Evolutionary conservation across 805 yeast species (phyloP).

Genomic region (Saccharomycopsis babjevae): DNA sequence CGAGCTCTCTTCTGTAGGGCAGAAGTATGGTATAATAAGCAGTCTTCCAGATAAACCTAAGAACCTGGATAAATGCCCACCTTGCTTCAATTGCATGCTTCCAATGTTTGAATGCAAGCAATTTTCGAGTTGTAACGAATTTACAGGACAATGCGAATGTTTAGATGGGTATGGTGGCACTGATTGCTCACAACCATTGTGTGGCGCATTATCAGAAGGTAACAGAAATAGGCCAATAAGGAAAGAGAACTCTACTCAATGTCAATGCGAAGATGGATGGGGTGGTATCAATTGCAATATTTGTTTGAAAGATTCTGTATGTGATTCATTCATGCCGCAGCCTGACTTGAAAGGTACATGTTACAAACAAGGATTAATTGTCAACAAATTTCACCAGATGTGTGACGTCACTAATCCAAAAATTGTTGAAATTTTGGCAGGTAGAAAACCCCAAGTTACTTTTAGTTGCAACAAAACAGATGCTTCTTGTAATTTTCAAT

Average conservation of each 20-base stretch:
- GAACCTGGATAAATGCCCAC: conserved; percentile 52
- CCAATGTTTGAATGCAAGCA: conserved; percentile 88
- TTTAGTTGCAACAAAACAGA: conserved; percentile 72
- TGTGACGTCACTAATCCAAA: conserved; percentile 90
- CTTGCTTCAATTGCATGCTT: conserved; percentile 90
- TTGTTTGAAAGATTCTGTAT: conserved; percentile 62
- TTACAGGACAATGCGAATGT: conserved; percentile 88
- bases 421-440: conserved; percentile 68
- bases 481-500: conserved; percentile 74
- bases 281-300: conserved; percentile 87
- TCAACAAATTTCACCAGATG: conserved; percentile 75
- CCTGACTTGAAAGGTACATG: conserved; percentile 74
- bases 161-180: conserved; percentile 87
- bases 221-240: conserved; percentile 47
- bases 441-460: conserved; percentile 82
- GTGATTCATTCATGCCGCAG: conserved; percentile 83
- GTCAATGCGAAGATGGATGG: conserved; percentile 85
- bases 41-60: not conserved
- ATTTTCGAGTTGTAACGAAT: conserved; percentile 78
- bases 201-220: conserved; percentile 72
- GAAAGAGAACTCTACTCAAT: conserved; percentile 34
- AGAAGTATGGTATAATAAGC: not conserved
- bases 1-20: not conserved
- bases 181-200: conserved; percentile 79
- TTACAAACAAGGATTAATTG: conserved; percentile 74